These are phyloP conservation scores for Gossypium bickii DNA, from an alignment of 345 rosid species.

Conservation along the genomic window DNA sequence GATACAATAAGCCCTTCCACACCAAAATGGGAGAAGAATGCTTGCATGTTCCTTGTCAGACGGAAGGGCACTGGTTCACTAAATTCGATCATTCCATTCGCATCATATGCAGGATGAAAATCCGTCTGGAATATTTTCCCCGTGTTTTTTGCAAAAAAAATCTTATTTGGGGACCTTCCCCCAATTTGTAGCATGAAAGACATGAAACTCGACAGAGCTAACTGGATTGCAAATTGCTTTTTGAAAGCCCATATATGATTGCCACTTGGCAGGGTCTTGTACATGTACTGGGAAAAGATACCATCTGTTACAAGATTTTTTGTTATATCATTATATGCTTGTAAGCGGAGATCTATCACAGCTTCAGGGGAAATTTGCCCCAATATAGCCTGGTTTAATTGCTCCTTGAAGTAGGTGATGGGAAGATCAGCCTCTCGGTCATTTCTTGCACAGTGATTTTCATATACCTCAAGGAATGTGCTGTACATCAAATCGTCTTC, in stretches of 20 bases:
- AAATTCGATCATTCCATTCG: constrained; percentile 83
- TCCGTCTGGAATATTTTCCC: constrained; percentile 96
- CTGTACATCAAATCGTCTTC: constrained; percentile 97
- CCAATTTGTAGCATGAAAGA: constrained; percentile 97
- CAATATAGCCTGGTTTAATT: constrained; percentile 86
- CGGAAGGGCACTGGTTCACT: constrained; percentile 95
- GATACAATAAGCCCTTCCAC: constrained; percentile 95
- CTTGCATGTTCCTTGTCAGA: constrained; percentile 95
- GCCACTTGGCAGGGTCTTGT: constrained; percentile 78
- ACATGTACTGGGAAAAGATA: constrained; percentile 95
- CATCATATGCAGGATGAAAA: constrained; percentile 96
- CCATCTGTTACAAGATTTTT: constrained; percentile 64
- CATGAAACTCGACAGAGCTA: constrained; percentile 98
- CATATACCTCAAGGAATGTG: constrained; percentile 97
- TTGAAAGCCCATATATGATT: constrained; percentile 98
- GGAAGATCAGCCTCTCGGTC: constrained; percentile 93
- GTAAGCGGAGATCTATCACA: constrained; percentile 87
- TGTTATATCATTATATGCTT: constrained; percentile 80
- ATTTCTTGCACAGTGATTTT: constrained; percentile 90
- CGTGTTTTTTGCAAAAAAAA: constrained; percentile 92
- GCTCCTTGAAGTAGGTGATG: constrained; percentile 85
- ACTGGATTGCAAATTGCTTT: constrained; percentile 92
- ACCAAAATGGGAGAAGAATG: constrained; percentile 91
- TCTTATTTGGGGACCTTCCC: constrained; percentile 96
- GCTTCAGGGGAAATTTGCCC: constrained; percentile 88